These are phyloP conservation scores for Xylariaceae sp. DNA, from an alignment of 2,329 filamentous ascomycete genomes.

Conservation along the genomic window DNA sequence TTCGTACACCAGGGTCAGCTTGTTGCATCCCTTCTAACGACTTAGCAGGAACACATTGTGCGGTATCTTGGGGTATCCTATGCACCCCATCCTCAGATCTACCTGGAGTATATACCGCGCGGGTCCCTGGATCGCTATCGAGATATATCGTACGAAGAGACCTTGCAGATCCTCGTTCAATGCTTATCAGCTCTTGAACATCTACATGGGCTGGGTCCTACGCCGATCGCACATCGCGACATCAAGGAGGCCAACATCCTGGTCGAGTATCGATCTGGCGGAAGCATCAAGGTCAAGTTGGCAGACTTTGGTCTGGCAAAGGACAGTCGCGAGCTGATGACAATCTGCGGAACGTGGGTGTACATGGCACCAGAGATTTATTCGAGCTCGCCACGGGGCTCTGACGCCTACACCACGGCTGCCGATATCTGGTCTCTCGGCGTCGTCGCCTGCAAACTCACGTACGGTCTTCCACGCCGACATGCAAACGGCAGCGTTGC, in stretches of 20 bases:
- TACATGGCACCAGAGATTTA: constrained; percentile 3
- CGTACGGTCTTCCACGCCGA: too few species aligned
- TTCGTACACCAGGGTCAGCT: too few species aligned
- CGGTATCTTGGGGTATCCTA: not conserved
- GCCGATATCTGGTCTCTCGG: constrained; percentile 2
- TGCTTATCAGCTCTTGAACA: constrained; percentile 1
- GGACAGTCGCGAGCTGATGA: not conserved
- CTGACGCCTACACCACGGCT: not conserved
- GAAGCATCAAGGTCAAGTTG: constrained; percentile 1
- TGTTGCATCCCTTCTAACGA: not conserved
- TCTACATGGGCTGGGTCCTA: not conserved
- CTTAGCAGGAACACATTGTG: constrained; percentile 1
- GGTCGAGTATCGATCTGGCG: not conserved
- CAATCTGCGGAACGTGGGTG: not conserved
- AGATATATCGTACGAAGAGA: not conserved
- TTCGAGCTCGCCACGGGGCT: not conserved
- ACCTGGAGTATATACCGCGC: constrained; percentile 1
- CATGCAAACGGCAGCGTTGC: too few species aligned
- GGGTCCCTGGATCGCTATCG: not conserved
- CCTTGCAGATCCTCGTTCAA: not conserved
- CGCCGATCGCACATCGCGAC: constrained; percentile 3
- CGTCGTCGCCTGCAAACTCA: not conserved
- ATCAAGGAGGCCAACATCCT: constrained; percentile 1
- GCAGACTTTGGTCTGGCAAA: constrained; percentile 2
- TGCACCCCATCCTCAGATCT: not conserved